phyloP scores from a whole-genome alignment of 805 yeast species.

The Ogataea parapolymorpha region DNA sequence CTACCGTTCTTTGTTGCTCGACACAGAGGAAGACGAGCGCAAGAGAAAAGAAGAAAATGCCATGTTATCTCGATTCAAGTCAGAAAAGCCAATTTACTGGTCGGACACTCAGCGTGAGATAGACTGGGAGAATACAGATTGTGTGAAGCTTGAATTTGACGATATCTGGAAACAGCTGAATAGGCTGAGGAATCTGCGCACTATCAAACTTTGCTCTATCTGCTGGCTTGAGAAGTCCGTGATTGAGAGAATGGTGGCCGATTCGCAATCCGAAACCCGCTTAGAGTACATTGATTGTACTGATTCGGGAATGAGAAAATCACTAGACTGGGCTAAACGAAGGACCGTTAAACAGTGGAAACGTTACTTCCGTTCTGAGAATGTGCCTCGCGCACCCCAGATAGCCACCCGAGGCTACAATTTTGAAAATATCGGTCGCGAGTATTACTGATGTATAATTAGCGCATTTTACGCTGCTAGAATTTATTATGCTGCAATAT shows the following conservation, averaged over 20 bases:
- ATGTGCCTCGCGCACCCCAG: background rate
- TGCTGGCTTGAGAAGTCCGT: conserved; percentile 35
- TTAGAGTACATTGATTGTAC: conserved; percentile 37
- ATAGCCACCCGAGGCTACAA: background rate
- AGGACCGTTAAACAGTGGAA: conserved; percentile 25
- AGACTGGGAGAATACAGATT: conserved; percentile 26
- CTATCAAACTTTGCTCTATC: conserved; percentile 28
- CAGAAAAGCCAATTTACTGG: conserved; percentile 25
- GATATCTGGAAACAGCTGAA: conserved; percentile 31
- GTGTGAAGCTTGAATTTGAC: conserved; percentile 48
- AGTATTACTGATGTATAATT: conserved; percentile 10
- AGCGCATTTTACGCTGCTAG: background rate
- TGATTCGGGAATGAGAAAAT: conserved; percentile 48
- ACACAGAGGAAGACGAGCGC: conserved; percentile 18
- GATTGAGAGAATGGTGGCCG: conserved; percentile 17
- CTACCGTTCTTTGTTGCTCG: conserved; percentile 33
- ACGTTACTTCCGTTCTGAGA: conserved; percentile 15
- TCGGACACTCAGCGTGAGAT: conserved; percentile 33
- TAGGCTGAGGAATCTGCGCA: conserved; percentile 18
- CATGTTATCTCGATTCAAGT: conserved; percentile 11
- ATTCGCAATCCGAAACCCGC: conserved; percentile 14
- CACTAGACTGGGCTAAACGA: conserved; percentile 43
- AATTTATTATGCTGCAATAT: background rate
- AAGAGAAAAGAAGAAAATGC: conserved; percentile 22
- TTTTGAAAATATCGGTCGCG: conserved; percentile 18